Percentiles rank a stretch among this genome's conserved stretches.
phyloP scores from a whole-genome alignment of 768 basidiomycete species.

The Trametes elegans region DNA sequence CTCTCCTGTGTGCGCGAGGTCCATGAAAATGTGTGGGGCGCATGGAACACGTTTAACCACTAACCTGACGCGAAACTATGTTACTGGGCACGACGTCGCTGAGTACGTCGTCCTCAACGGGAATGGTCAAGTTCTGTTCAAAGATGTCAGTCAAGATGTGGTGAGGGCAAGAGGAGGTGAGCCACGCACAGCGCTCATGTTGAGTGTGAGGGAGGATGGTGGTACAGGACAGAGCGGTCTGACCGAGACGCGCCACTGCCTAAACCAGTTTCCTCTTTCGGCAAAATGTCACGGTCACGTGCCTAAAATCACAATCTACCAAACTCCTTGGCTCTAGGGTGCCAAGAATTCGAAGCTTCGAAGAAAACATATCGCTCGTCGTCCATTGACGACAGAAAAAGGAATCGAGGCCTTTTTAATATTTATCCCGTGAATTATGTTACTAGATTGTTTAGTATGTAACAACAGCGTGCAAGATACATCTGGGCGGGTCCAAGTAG shows the following conservation, averaged over 20 bases:
- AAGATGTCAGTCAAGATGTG: not conserved
- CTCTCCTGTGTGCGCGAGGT: too few species aligned
- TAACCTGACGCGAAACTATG: slow-evolving; percentile 84
- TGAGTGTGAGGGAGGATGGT: slow-evolving; percentile 7
- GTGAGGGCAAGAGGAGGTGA: not conserved
- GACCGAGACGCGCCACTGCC: slow-evolving; percentile 12
- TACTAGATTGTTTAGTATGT: too few species aligned
- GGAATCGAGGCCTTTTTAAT: too few species aligned
- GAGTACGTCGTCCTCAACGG: slow-evolving; percentile 74
- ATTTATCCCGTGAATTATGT: too few species aligned
- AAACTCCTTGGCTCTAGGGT: not conserved
- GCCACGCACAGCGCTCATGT: slow-evolving; percentile 12
- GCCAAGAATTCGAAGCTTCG: too few species aligned
- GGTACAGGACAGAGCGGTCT: slow-evolving; percentile 11
- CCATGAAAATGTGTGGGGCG: too few species aligned
- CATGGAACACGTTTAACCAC: too few species aligned
- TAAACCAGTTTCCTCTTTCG: slow-evolving; percentile 3
- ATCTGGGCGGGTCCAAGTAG: too few species aligned
- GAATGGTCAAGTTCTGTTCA: slow-evolving; percentile 14
- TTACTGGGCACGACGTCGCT: slow-evolving; percentile 90
- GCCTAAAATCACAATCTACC: slow-evolving; percentile 7
- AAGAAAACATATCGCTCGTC: too few species aligned
- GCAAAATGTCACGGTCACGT: slow-evolving; percentile 9
- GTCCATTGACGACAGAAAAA: too few species aligned
- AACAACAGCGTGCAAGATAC: too few species aligned